Evolutionary conservation across 75 land plant species (phyloP).

Genomic region (Pinus taeda): DNA sequence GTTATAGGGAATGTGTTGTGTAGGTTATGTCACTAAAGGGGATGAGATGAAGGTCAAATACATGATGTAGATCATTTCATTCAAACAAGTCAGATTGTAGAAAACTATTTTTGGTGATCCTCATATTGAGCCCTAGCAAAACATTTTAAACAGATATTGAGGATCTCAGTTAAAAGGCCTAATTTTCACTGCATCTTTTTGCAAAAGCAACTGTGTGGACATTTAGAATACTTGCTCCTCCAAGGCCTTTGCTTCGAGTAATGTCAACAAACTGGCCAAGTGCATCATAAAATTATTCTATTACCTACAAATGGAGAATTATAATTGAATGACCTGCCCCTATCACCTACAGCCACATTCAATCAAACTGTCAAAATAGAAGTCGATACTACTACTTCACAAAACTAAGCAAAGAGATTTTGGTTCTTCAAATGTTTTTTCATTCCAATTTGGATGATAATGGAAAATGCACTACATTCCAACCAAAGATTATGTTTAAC

Average conservation of each 20-base stretch:
- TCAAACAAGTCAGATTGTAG: too few relatives aligned
- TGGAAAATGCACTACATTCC: too few relatives aligned
- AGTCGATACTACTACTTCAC: background rate
- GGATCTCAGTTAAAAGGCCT: background rate
- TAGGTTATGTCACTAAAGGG: too few relatives aligned
- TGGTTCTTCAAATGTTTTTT: background rate
- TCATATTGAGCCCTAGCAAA: too few relatives aligned
- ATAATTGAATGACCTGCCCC: conserved; percentile 86
- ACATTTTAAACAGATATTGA: too few relatives aligned
- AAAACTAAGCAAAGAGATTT: background rate
- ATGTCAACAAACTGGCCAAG: conserved; percentile 91
- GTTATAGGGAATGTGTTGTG: too few relatives aligned
- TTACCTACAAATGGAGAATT: conserved; percentile 77
- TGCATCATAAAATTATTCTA: conserved; percentile 89
- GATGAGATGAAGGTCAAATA: too few relatives aligned
- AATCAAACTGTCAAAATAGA: background rate
- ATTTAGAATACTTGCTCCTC: conserved; percentile 33
- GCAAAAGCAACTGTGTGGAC: conserved; percentile 65
- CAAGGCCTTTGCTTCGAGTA: conserved; percentile 62
- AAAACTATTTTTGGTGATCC: too few relatives aligned
- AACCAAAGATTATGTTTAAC: too few relatives aligned
- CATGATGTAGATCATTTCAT: too few relatives aligned
- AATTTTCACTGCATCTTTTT: conserved; percentile 44
- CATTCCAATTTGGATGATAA: too few relatives aligned
- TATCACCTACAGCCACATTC: conserved; percentile 55